phyloP scores from a whole-genome alignment of 352 stramenopile species.

The Halophytophthora polymorphica region DNA sequence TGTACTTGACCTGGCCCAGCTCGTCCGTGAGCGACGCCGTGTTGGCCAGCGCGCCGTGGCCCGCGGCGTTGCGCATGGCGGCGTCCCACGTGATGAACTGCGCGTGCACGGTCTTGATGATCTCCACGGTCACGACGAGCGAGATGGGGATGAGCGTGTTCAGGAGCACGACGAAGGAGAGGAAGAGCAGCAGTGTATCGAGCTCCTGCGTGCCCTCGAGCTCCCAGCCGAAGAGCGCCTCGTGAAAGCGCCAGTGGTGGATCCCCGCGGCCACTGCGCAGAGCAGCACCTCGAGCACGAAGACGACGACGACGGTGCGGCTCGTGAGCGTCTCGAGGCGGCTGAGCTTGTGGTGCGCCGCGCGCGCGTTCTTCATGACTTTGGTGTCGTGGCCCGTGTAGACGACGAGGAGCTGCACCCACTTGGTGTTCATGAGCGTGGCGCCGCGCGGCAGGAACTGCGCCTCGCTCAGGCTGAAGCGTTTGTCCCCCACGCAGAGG shows the following conservation, averaged over 20 bases:
- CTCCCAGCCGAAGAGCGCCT: neutral
- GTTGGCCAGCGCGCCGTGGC: conserved; percentile 75
- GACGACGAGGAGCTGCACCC: conserved; percentile 61
- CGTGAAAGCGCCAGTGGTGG: conserved; percentile 25
- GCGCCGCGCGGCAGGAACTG: conserved; percentile 73
- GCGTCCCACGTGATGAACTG: conserved; percentile 81
- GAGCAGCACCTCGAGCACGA: conserved; percentile 66
- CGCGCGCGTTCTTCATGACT: conserved; percentile 86
- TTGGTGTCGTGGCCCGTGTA: conserved; percentile 90
- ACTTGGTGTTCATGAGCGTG: conserved; percentile 81
- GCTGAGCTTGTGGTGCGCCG: conserved; percentile 80
- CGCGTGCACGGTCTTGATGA: conserved; percentile 71
- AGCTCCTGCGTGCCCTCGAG: neutral
- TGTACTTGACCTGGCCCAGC: conserved; percentile 89
- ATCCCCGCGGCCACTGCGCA: conserved; percentile 52
- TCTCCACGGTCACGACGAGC: conserved; percentile 87
- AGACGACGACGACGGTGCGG: conserved; percentile 71
- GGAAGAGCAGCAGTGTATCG: conserved; percentile 67
- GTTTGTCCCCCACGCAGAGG: conserved; percentile 52
- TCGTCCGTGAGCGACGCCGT: conserved; percentile 91
- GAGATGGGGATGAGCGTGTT: conserved; percentile 93
- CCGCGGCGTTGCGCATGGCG: conserved; percentile 46
- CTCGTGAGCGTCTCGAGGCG: conserved; percentile 81
- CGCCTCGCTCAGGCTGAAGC: conserved; percentile 69
- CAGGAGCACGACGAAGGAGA: conserved; percentile 90